Base-by-base conservation (phyloP, 2,329 filamentous ascomycete genomes). In the Balansia obtecta region DNA sequence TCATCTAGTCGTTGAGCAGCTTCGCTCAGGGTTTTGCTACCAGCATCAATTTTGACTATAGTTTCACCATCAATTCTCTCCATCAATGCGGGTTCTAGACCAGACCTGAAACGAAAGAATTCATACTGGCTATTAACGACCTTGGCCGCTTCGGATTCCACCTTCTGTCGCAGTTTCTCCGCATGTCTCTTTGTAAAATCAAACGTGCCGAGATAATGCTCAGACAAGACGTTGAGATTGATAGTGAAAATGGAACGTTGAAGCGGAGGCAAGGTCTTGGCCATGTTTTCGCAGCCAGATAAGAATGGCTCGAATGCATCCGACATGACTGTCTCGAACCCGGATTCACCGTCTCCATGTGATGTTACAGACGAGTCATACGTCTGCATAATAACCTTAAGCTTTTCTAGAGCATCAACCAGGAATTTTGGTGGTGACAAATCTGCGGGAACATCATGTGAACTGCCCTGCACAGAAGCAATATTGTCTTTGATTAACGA, bases 301-400 rank as follows among this genome's bases (percentile, higher is more conserved):
- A 97, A 70, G 66, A 93, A 96, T 0, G 93, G 91, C 57, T 95
- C 87, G 37, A 97, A 80, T 0, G 88, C 83, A 59, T 91, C 86
- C 40, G 75, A 73, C 16, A 96, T 71, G 18, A 95, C 81, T 6
- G 81, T 76, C 45, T 86, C 77, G 59, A 96, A 95, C 38, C 82
- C 82, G 39, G 78, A 75, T 54, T 84, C 82, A 47, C 77, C 73
- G 53, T 80, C 74, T 9, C 74, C 68, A 1, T 72, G 67, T 2
- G 77, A 68, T 2, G 83, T 79, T 22, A 93, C 71, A 0, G 90
- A 95, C 1, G 86, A 85, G 57, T 95, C 88, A 61, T 90, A 91
- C 18, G 86, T 93, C 62, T 85, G 86, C 74, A 95, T 86, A 47
- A 97, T 83, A 6, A 80, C 75, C 37, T 76, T 79, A 9, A 98